These are phyloP conservation scores for Cystofilobasidium ferigula DNA, from an alignment of 768 basidiomycete species.

Conservation along the genomic window DNA sequence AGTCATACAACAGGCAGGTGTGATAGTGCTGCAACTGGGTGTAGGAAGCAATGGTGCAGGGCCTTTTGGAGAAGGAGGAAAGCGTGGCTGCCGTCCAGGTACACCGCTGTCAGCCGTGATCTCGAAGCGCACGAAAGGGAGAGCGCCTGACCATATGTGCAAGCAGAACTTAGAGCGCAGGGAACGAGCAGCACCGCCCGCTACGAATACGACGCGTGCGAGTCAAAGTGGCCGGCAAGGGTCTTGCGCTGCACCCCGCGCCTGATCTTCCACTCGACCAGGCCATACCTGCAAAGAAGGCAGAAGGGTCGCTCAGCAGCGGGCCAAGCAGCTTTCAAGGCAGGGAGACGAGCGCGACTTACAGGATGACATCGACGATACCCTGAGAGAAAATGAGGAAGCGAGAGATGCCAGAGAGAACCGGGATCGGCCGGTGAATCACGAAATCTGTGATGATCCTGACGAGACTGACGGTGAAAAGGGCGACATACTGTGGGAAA, in stretches of 20 bases:
- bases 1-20: too few species aligned
- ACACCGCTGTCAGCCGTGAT: too few species aligned
- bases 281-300: conserved; percentile 4
- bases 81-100: too few species aligned
- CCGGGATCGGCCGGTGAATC: conserved; percentile 1
- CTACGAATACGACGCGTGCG: background rate
- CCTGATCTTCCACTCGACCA: conserved; percentile 19
- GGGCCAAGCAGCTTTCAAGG: background rate
- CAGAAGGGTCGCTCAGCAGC: background rate
- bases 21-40: too few species aligned
- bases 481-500: conserved; percentile 11
- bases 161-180: too few species aligned
- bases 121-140: too few species aligned
- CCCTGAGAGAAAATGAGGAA: conserved; percentile 15
- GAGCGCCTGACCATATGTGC: too few species aligned
- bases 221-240: conserved; percentile 7
- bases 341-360: background rate
- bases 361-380: conserved; percentile 1
- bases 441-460: conserved; percentile 18
- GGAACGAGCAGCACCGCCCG: too few species aligned
- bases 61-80: too few species aligned
- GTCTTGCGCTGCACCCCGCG: conserved; percentile 15
- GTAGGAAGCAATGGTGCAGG: too few species aligned
- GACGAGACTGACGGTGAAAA: conserved; percentile 14
- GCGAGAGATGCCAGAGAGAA: conserved; percentile 6